A percentile compares a stretch with the other conserved stretches of the same genome.
These are phyloP conservation scores for Vigna trinervia DNA, from an alignment of 306 rosid genomes.

Conservation along the genomic window DNA sequence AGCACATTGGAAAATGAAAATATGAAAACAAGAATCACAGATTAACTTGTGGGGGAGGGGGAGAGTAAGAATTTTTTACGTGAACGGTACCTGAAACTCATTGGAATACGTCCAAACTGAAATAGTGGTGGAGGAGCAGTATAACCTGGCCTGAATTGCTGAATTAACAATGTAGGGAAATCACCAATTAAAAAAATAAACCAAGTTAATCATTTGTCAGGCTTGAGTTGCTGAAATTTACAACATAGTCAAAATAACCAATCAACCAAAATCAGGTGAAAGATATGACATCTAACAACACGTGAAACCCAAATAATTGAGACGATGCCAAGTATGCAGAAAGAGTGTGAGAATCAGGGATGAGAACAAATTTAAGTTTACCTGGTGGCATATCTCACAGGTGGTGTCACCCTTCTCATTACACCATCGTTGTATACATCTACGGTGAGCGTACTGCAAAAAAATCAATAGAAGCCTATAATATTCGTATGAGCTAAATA, in stretches of 20 bases:
- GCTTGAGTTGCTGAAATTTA: conserved; percentile 70
- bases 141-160: conserved; percentile 90
- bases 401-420: conserved; percentile 91
- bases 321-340: not conserved
- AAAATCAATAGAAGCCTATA: not conserved
- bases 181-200: not conserved
- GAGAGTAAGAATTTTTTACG: too few species aligned
- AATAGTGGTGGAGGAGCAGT: conserved; percentile 93
- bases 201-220: conserved; percentile 64
- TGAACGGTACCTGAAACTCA: conserved; percentile 83
- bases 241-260: conserved; percentile 3
- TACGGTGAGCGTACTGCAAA: conserved; percentile 94
- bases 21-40: not conserved
- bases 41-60: not conserved
- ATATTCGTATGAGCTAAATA: conserved; percentile 20
- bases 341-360: conserved; percentile 26
- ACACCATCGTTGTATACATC: conserved; percentile 94
- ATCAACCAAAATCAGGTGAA: conserved; percentile 1
- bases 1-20: conserved; percentile 17
- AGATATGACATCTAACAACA: not conserved
- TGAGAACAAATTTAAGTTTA: conserved; percentile 40
- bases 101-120: conserved; percentile 86
- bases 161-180: conserved; percentile 37
- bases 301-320: conserved; percentile 29
- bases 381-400: conserved; percentile 99